A percentile compares a stretch with the other conserved stretches of the same genome.
These are phyloP conservation scores for Paraphoma sp. DNA, from an alignment of 2,329 filamentous ascomycete species.

Conservation along the genomic window DNA sequence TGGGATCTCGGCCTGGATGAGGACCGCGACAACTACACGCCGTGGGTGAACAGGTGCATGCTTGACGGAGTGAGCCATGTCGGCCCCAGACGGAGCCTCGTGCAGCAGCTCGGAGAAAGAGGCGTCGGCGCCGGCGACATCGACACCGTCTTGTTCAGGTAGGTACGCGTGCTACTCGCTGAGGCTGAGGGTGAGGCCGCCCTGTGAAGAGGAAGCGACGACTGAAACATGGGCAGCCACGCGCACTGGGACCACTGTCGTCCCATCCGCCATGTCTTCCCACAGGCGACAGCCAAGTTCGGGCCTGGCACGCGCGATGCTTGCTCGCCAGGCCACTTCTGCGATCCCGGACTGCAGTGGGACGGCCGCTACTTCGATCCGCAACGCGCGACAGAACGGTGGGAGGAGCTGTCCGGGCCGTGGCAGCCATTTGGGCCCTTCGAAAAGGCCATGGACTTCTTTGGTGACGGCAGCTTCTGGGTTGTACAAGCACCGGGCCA, in stretches of 20 bases:
- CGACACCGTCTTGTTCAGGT: conserved; percentile 41
- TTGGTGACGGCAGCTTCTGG: conserved; percentile 50
- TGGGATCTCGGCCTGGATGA: conserved; percentile 43
- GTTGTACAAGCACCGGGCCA: conserved; percentile 47
- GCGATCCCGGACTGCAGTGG: conserved; percentile 34
- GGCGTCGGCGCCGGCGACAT: conserved; percentile 27
- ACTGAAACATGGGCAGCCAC: conserved; percentile 22
- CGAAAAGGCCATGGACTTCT: conserved; percentile 44
- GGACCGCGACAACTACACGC: conserved; percentile 40
- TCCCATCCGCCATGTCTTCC: conserved; percentile 36
- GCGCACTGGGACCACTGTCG: conserved; percentile 44
- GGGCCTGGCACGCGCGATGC: conserved; percentile 36
- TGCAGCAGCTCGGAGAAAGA: conserved; percentile 31
- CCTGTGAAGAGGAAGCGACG: neutral
- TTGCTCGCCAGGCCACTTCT: conserved; percentile 41
- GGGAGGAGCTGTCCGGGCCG: conserved; percentile 32
- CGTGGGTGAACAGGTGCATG: conserved; percentile 43
- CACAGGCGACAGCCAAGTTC: conserved; percentile 38
- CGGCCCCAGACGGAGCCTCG: conserved; percentile 35
- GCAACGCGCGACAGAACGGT: conserved; percentile 32
- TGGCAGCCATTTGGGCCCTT: conserved; percentile 46
- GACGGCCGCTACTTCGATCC: conserved; percentile 45
- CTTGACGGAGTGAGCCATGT: conserved; percentile 34
- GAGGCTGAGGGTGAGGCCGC: no score
- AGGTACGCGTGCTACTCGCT: conserved; percentile 21